Base-by-base conservation (phyloP, 108 stramenopile genomes). In the Mediolabrus comicus region DNA sequence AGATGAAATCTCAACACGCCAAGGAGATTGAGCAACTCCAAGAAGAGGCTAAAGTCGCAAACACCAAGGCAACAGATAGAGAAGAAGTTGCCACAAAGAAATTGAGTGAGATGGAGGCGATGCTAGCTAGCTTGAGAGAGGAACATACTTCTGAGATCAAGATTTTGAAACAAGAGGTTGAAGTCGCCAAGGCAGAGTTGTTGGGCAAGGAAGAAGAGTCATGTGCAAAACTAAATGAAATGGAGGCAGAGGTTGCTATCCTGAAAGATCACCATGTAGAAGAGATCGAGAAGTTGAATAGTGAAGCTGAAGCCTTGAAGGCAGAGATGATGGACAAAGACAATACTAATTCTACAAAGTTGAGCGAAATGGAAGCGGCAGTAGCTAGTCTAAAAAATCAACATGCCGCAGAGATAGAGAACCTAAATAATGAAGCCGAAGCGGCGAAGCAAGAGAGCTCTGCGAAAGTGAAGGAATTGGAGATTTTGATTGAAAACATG, bases 261-360 rank as follows among this genome's bases (percentile, higher is more conserved):
- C 22, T 22, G 19, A 49, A 49, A 49, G 22, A 24, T 4, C 19
- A 49, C 1, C 22, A 49, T 49, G 22, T 22, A 8, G 19, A 17
- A 3, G 22, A 49, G 22, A 49, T 49, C 22, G 46, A 49, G 14
- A 6, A 1, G 7, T 61, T 60, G 35, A 62, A 62, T 10, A 34
- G 36, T 3, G 46, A 75, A 28, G 66, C 67, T 16, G 66, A 67
- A 3, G 22, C 36, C 13, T 34, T 65, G 24, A 38, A 12, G 19
- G 39, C 36, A 16, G 65, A 65, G 13, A 27, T 66, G 46, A 60
- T 49, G 46, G 22, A 24, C 22, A 49, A 49, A 9, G 46, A n/a
- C n/a, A n/a, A n/a, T n/a, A n/a, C n/a, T n/a, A n/a, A n/a, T n/a
- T n/a, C n/a, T n/a, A n/a, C n/a, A n/a, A n/a, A n/a, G n/a, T n/a